A percentile compares a stretch with the other conserved stretches of the same genome.
Conservation (phyloP, 495 filamentous ascomycete genomes). For the Lindgomyces ingoldianus region DNA sequence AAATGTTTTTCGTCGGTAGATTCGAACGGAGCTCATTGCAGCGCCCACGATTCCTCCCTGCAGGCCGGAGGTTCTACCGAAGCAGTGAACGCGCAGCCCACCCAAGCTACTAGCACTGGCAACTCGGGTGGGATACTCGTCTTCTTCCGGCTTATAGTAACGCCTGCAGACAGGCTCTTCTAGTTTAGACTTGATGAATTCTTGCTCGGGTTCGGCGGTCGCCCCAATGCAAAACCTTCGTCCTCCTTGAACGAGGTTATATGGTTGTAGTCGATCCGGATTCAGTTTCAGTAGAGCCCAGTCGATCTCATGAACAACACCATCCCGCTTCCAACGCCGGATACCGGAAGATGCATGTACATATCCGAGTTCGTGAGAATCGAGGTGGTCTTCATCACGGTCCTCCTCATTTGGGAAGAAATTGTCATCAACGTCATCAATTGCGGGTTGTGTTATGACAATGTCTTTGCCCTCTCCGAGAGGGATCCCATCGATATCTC, state of each 20-base stretch:
- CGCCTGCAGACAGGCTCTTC: constrained; percentile 33
- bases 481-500: constrained; percentile 81
- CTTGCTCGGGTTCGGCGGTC: constrained; percentile 27
- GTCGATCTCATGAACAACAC: constrained; percentile 86
- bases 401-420: constrained; percentile 69
- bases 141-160: constrained; percentile 36
- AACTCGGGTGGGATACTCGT: constrained; percentile 46
- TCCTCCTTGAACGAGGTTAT: constrained; percentile 63
- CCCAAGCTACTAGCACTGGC: constrained; percentile 55
- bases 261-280: constrained; percentile 65
- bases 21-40: constrained; percentile 76
- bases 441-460: constrained; percentile 81
- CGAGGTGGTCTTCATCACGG: constrained; percentile 71
- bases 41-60: constrained; percentile 73
- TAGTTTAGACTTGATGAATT: constrained; percentile 29
- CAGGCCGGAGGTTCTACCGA: constrained; percentile 86
- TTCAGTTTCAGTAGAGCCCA: constrained; percentile 90
- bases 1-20: constrained; percentile 77
- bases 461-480: constrained; percentile 69
- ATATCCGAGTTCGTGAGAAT: constrained; percentile 74
- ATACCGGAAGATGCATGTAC: constrained; percentile 89
- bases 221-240: constrained; percentile 34
- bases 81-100: constrained; percentile 78
- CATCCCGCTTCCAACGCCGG: constrained; percentile 64
- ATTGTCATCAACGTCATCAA: constrained; percentile 79